Percentiles rank a stretch among this genome's conserved stretches.
These are phyloP conservation scores for Magnusiomyces clavatus DNA, from an alignment of 1,139 yeast genomes.

Conservation along the genomic window DNA sequence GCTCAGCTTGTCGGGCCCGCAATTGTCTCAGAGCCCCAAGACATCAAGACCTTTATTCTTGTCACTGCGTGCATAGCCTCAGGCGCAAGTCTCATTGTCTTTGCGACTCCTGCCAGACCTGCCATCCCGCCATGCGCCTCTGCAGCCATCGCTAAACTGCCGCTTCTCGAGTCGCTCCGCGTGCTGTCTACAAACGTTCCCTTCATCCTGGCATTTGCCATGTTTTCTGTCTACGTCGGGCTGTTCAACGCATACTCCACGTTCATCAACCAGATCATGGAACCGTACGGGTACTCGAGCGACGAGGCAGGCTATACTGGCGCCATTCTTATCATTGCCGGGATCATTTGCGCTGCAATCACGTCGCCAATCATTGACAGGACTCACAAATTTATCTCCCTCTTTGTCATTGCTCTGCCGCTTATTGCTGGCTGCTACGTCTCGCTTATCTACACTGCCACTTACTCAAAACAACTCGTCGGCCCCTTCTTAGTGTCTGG, in stretches of 20 bases:
- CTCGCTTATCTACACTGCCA: conserved; percentile 30
- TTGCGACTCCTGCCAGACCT: conserved; percentile 26
- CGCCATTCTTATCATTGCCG: conserved; percentile 30
- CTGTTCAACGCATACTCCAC: conserved; percentile 32
- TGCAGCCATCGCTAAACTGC: conserved; percentile 24
- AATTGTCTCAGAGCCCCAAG: conserved; percentile 23
- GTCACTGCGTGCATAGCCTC: conserved; percentile 27
- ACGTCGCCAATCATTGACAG: conserved; percentile 30
- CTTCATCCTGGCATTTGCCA: conserved; percentile 22
- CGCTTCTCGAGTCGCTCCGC: conserved; percentile 22
- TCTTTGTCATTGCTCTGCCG: conserved; percentile 27
- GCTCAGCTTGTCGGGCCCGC: conserved; percentile 33
- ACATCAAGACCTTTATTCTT: conserved; percentile 25
- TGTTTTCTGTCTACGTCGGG: conserved; percentile 33
- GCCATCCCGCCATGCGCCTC: conserved; percentile 31
- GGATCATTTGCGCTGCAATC: conserved; percentile 29
- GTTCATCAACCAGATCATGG: conserved; percentile 30
- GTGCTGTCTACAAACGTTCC: conserved; percentile 16
- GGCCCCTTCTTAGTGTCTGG: conserved; percentile 32
- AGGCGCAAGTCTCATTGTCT: conserved; percentile 20
- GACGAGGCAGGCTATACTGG: conserved; percentile 33
- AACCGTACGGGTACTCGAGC: conserved; percentile 30
- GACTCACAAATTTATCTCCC: conserved; percentile 23
- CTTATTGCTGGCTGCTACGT: conserved; percentile 28
- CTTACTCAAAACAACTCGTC: conserved; percentile 22